A percentile compares a stretch with the other conserved stretches of the same genome.
Evolutionary conservation across 768 basidiomycete species (phyloP).

Genomic region (Amanita jacksonii): DNA sequence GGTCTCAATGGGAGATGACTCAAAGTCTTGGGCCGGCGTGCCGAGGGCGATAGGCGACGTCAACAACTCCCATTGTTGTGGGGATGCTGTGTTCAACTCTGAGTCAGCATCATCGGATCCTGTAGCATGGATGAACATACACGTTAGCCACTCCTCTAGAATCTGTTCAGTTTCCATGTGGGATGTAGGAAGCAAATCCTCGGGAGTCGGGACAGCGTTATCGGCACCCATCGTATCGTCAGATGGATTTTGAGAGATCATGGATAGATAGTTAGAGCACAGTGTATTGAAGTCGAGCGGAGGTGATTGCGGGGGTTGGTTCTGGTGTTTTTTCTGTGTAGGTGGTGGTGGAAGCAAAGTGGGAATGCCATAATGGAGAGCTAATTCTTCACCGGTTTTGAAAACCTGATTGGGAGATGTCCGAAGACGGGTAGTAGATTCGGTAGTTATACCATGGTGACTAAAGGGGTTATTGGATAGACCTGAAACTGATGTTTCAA

Average conservation of each 20-base stretch:
- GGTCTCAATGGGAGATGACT: conserved; percentile 26
- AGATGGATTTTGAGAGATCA: conserved; percentile 47
- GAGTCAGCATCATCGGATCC: conserved; percentile 10
- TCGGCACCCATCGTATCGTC: conserved; percentile 27
- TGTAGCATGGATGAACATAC: conserved; percentile 8
- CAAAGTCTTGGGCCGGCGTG: conserved; percentile 21
- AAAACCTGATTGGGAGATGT: conserved; percentile 60
- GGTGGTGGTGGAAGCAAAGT: conserved; percentile 56
- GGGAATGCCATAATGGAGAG: conserved; percentile 74
- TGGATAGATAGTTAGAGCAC: conserved; percentile 56
- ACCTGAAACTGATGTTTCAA: conserved; percentile 55
- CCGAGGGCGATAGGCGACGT: conserved; percentile 19
- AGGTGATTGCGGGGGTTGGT: conserved; percentile 21
- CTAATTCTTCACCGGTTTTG: conserved; percentile 54
- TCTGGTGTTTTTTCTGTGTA: conserved; percentile 21
- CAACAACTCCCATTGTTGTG: conserved; percentile 19
- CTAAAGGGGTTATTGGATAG: conserved; percentile 21
- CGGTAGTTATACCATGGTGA: conserved; percentile 56
- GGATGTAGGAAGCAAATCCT: conserved; percentile 17
- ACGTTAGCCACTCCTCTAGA: conserved; percentile 10
- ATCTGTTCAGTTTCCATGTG: conserved; percentile 17
- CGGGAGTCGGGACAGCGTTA: conserved; percentile 14
- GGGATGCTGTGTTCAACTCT: conserved; percentile 13
- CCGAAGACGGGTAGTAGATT: conserved; percentile 48
- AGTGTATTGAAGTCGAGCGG: conserved; percentile 39